A percentile compares a stretch with the other conserved stretches of the same genome.
Conservation (phyloP, 2,329 filamentous ascomycete species). For the Camillea tinctor region DNA sequence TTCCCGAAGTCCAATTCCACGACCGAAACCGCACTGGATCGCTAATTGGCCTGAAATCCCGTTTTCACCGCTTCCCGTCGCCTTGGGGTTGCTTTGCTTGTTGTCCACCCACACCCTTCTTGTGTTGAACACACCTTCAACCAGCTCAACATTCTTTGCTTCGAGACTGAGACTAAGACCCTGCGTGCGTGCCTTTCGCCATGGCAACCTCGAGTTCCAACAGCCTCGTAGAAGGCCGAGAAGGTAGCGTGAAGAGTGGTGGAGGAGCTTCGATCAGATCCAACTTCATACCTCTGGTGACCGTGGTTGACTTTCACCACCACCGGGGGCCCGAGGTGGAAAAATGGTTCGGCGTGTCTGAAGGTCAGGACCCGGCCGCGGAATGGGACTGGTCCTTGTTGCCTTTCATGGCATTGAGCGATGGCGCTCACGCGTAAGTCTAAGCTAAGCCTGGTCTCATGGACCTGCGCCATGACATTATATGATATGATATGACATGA, state of each 20-base stretch:
- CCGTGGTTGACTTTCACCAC: slow-evolving; percentile 83
- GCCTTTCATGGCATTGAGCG: slow-evolving; percentile 94
- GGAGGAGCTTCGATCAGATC: slow-evolving; percentile 14
- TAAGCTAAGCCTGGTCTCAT: too few species aligned
- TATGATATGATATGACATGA: too few species aligned
- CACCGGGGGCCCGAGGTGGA: slow-evolving; percentile 90
- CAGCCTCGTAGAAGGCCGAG: background rate
- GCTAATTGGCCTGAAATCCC: background rate
- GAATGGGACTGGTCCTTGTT: slow-evolving; percentile 90
- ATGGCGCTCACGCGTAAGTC: slow-evolving; percentile 88
- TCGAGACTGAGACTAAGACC: background rate
- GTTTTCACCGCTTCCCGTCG: background rate
- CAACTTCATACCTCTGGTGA: slow-evolving; percentile 66
- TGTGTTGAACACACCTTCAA: background rate
- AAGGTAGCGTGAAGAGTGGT: background rate
- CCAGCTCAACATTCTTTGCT: background rate
- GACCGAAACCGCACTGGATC: background rate
- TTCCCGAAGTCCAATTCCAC: background rate
- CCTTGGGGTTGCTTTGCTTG: background rate
- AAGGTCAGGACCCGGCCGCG: slow-evolving; percentile 72
- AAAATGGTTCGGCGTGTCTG: slow-evolving; percentile 76
- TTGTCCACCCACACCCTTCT: too few species aligned
- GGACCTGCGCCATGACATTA: too few species aligned
- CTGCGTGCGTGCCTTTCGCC: background rate
- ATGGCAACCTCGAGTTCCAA: slow-evolving; percentile 20